Percentiles rank a stretch among this genome's conserved stretches.
phyloP scores from a whole-genome alignment of 148 eudicot species.

The Fagopyrum esculentum region DNA sequence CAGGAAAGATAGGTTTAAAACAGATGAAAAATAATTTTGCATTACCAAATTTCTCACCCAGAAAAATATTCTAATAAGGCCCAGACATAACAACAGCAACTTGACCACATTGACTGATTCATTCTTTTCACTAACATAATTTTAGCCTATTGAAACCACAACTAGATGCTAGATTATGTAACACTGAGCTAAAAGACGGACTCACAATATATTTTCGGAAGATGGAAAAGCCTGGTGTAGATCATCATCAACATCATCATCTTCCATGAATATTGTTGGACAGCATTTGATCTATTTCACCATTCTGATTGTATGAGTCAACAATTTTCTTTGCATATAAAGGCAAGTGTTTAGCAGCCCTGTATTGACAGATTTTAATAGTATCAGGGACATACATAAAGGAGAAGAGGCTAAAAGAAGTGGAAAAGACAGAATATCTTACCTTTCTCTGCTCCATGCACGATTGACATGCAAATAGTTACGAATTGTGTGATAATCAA shows the following conservation, averaged over 20 bases:
- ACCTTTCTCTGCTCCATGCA: constrained; percentile 85
- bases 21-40: neutral
- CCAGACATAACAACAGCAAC: neutral
- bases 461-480: constrained; percentile 80
- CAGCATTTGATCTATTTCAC: constrained; percentile 88
- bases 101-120: neutral
- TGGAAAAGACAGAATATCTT: constrained; percentile 3
- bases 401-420: constrained; percentile 13
- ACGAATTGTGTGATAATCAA: constrained; percentile 95
- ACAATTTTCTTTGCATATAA: constrained; percentile 84
- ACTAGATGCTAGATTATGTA: constrained; percentile 1
- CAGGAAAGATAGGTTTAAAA: neutral
- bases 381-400: constrained; percentile 11
- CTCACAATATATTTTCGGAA: neutral
- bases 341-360: constrained; percentile 88
- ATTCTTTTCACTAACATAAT: constrained; percentile 1
- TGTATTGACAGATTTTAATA: constrained; percentile 20
- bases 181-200: neutral
- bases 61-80: neutral
- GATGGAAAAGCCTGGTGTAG: neutral
- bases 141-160: constrained; percentile 3
- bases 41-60: neutral
- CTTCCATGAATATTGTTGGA: constrained; percentile 19
- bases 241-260: constrained; percentile 17
- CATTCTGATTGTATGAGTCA: constrained; percentile 72